These are phyloP conservation scores for Xerocomus brunneocitrinus DNA, from an alignment of 768 basidiomycete genomes.

Conservation along the genomic window DNA sequence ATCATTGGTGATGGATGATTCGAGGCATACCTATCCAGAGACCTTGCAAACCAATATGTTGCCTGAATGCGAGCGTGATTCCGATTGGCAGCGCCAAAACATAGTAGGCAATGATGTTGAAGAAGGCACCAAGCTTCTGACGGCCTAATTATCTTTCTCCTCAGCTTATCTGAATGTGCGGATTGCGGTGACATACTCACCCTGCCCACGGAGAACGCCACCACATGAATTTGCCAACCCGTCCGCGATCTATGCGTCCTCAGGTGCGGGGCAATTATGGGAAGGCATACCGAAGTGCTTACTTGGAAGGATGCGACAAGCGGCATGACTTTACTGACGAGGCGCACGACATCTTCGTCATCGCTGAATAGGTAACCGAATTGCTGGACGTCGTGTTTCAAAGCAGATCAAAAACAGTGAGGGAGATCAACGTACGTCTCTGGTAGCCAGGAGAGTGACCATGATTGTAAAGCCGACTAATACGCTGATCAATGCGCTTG, in stretches of 20 bases:
- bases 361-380: slow-evolving; percentile 70
- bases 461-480: slow-evolving; percentile 56
- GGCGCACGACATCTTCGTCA: slow-evolving; percentile 46
- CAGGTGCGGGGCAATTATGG: background rate
- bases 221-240: slow-evolving; percentile 50
- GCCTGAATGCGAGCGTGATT: slow-evolving; percentile 46
- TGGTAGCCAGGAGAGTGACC: slow-evolving; percentile 49
- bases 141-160: slow-evolving; percentile 29
- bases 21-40: slow-evolving; percentile 44
- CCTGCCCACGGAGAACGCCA: slow-evolving; percentile 46
- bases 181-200: slow-evolving; percentile 13
- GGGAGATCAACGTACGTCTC: slow-evolving; percentile 42
- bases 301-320: slow-evolving; percentile 54
- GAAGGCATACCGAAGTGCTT: background rate
- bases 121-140: slow-evolving; percentile 69
- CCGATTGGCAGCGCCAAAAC: slow-evolving; percentile 50
- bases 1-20: background rate
- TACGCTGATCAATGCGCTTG: slow-evolving; percentile 60
- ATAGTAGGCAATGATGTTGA: slow-evolving; percentile 67
- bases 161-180: background rate
- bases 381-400: slow-evolving; percentile 28
- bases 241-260: slow-evolving; percentile 41
- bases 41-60: slow-evolving; percentile 42
- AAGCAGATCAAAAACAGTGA: background rate
- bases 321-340: slow-evolving; percentile 50